phyloP scores from a whole-genome alignment of 2,329 filamentous ascomycete species.

The Cytospora paraplurivora region DNA sequence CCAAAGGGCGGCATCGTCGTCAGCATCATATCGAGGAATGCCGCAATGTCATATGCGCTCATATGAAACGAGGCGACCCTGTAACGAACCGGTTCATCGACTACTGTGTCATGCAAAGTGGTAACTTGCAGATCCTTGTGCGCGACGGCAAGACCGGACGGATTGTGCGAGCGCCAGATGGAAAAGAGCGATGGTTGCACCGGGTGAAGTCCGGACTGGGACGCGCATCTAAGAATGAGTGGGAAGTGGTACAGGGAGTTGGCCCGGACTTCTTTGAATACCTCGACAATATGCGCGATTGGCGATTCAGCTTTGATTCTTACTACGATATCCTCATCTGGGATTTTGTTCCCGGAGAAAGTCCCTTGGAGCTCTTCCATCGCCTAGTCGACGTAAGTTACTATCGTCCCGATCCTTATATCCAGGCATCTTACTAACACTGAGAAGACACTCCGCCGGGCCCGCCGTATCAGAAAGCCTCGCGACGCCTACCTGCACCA shows the following conservation, averaged over 20 bases:
- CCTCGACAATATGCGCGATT: conserved; percentile 33
- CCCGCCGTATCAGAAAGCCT: conserved; percentile 33
- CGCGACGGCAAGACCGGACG: conserved; percentile 37
- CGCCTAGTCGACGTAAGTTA: conserved; percentile 11
- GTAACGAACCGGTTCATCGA: conserved; percentile 38
- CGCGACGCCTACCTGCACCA: conserved; percentile 34
- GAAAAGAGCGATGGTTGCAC: conserved; percentile 35
- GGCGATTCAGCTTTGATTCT: conserved; percentile 35
- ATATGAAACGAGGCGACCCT: conserved; percentile 40
- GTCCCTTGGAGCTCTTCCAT: conserved; percentile 31
- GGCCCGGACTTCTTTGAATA: conserved; percentile 33
- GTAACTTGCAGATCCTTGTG: conserved; percentile 35
- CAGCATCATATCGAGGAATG: conserved; percentile 34
- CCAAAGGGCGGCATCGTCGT: conserved; percentile 31
- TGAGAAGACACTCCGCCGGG: conserved; percentile 35
- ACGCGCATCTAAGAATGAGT: conserved; percentile 28
- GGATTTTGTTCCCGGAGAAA: conserved; percentile 34
- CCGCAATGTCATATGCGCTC: conserved; percentile 37
- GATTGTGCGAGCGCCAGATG: conserved; percentile 34
- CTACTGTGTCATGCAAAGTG: conserved; percentile 36
- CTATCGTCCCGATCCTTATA: too few species aligned
- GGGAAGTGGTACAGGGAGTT: conserved; percentile 32
- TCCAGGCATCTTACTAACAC: neutral
- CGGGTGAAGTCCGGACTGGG: conserved; percentile 27
- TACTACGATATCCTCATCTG: conserved; percentile 39